Base-by-base conservation (phyloP, 2,329 filamentous ascomycete species). In the Clarireedia paspali region DNA sequence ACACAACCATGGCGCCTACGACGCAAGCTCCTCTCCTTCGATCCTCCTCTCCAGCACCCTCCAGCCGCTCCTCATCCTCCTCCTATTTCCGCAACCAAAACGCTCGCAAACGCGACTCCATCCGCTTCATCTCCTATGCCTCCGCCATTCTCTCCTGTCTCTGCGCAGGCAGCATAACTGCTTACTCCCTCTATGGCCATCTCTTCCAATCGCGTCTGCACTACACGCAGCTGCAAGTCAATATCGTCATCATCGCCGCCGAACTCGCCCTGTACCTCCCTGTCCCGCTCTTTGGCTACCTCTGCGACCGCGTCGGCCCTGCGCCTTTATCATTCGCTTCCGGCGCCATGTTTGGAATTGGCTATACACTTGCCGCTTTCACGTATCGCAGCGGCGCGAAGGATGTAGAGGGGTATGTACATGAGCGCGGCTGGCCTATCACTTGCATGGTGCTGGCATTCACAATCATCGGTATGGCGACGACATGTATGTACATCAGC, bases 121-220 rank as follows among this genome's bases (percentile, higher is more conserved):
- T 56, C 12, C 62, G 68, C 55, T 69, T 69, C 62, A 55, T 79
- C 47, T 77, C 82, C 55, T 83, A 84, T 64, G 61, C 77, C 27
- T 74, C 75, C 23, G 77, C 82, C 27, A 76, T 84, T 30, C 60
- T 82, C 15, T 76, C 77, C 15, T 76, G 81, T 14, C 79, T 96
- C 34, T 94, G 89, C 70, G 92, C 91, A 30, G 94, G 92, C 59
- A 95, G 89, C 66, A 89, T 97, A 67, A 91, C 90, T 50, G 88
- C 91, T 49, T 99, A 94, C 75, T 96, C 91, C 38, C 83, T 99
- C 34, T 99, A 97, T 70, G 94, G 88, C 7, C 91, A 89, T 63
- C 78, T 95, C 48, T 90, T 99, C 74, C 89, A 96, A 70, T 86
- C 87, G 55, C 84, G 85, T 46, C 78, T 99, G 51, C 87, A 84